Percentiles rank a stretch among this genome's conserved stretches.
Evolutionary conservation across 768 basidiomycete species (phyloP).

Genomic region (Cystobasidium onofrii): DNA sequence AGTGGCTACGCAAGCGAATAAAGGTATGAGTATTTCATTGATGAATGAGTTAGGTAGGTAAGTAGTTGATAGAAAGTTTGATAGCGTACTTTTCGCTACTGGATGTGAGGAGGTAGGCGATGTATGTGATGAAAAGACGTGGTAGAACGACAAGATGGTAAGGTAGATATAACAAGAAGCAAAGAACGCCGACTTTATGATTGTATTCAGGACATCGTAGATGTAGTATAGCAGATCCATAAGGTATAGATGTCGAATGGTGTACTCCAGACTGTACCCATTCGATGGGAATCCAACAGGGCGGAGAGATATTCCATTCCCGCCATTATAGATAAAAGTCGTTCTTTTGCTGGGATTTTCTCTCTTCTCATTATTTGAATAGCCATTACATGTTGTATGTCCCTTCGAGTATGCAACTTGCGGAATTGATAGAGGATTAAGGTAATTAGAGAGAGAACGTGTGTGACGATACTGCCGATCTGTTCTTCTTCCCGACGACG

Average conservation of each 20-base stretch:
- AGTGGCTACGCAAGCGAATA: constrained; percentile 59
- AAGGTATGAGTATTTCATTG: constrained; percentile 54
- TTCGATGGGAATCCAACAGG: constrained; percentile 53
- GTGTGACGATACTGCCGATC: background rate
- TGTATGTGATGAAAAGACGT: constrained; percentile 48
- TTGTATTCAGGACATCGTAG: constrained; percentile 38
- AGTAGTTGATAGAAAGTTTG: background rate
- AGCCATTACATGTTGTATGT: background rate
- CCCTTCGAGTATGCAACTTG: constrained; percentile 18
- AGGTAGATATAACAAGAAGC: constrained; percentile 42
- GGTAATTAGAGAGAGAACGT: background rate
- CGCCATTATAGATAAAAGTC: constrained; percentile 49
- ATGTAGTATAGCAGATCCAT: constrained; percentile 37
- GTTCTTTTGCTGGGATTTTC: background rate
- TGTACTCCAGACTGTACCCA: constrained; percentile 34
- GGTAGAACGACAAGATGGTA: constrained; percentile 50
- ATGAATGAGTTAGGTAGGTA: constrained; percentile 44
- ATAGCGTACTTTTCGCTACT: background rate
- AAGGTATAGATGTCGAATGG: constrained; percentile 21
- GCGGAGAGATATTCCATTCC: constrained; percentile 39
- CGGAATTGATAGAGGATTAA: background rate
- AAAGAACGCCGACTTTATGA: constrained; percentile 39
- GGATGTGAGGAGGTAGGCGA: background rate
- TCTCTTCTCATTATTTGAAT: background rate
- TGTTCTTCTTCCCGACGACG: background rate